Conservation (phyloP, 148 eudicot species). For the Rhododendron kiyosumense region DNA sequence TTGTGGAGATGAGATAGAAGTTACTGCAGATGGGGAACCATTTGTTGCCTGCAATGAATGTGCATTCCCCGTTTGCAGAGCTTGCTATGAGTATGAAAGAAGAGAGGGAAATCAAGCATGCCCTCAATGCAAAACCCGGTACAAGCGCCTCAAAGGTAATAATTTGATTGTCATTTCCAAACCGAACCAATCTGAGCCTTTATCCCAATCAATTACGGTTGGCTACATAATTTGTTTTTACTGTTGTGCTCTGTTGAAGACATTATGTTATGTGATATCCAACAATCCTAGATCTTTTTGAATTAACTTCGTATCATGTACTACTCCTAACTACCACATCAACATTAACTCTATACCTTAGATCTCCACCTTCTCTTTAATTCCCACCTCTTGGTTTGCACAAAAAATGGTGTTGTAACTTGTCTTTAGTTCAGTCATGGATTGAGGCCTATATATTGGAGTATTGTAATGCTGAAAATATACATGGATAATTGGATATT, state of each 20-base stretch:
- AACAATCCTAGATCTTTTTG: not conserved
- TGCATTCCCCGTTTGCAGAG: constrained; percentile 72
- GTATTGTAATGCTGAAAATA: not conserved
- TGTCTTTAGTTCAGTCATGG: not conserved
- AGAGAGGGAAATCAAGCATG: constrained; percentile 75
- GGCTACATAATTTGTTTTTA: not conserved
- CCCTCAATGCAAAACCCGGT: constrained; percentile 73
- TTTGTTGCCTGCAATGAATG: constrained; percentile 79
- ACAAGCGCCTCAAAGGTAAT: constrained; percentile 60
- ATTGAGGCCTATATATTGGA: not conserved
- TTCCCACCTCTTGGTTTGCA: not conserved
- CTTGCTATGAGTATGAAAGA: constrained; percentile 72
- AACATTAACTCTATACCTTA: too few species aligned
- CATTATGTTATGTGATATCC: not conserved
- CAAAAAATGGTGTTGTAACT: not conserved
- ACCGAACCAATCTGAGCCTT: not conserved
- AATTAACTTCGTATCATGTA: not conserved
- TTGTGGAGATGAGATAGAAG: constrained; percentile 69
- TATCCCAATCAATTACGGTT: not conserved
- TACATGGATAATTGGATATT: too few species aligned
- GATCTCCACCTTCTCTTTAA: not conserved
- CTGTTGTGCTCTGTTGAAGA: not conserved
- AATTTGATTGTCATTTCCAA: not conserved
- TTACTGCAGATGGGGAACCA: constrained; percentile 54
- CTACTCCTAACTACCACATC: too few species aligned